Conservation (phyloP, 192 early-diverging fungal genomes). For the Gigaspora rosea region DNA sequence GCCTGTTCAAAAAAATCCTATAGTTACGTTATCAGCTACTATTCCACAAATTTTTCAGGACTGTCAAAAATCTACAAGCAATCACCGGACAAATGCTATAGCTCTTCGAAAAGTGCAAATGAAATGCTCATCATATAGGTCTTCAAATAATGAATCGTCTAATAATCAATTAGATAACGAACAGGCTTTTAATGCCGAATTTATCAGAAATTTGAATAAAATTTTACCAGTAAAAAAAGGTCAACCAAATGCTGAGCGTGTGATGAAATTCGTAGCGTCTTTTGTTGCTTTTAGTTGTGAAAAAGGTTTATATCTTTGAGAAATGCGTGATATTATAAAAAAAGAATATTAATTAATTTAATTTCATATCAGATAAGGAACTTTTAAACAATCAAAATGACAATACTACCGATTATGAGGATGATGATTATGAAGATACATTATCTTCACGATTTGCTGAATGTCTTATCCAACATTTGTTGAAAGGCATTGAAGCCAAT, state of each 20-base stretch:
- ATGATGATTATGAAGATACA: constrained; percentile 46
- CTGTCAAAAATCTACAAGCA: constrained; percentile 62
- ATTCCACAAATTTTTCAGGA: constrained; percentile 77
- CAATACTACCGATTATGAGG: constrained; percentile 1
- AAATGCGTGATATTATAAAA: too few species aligned
- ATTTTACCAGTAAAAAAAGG: too few species aligned
- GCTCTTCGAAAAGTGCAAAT: constrained; percentile 74
- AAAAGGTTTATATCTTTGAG: too few species aligned
- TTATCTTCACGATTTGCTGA: constrained; percentile 73
- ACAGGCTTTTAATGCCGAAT: constrained; percentile 68
- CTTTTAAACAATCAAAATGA: constrained; percentile 4
- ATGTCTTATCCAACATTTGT: constrained; percentile 65
- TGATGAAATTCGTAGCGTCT: too few species aligned
- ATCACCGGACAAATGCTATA: constrained; percentile 72
- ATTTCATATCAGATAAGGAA: too few species aligned
- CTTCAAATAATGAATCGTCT: not conserved
- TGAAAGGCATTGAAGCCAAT: constrained; percentile 79
- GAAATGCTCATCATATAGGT: constrained; percentile 42
- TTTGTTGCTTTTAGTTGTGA: too few species aligned
- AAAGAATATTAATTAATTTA: constrained; percentile 39
- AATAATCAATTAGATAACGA: not conserved
- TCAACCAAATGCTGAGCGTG: too few species aligned
- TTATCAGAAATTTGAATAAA: too few species aligned
- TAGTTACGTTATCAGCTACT: too few species aligned
- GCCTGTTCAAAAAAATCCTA: too few species aligned